phyloP scores from a whole-genome alignment of 2,329 filamentous ascomycete species.

The Thelonectria blattea region DNA sequence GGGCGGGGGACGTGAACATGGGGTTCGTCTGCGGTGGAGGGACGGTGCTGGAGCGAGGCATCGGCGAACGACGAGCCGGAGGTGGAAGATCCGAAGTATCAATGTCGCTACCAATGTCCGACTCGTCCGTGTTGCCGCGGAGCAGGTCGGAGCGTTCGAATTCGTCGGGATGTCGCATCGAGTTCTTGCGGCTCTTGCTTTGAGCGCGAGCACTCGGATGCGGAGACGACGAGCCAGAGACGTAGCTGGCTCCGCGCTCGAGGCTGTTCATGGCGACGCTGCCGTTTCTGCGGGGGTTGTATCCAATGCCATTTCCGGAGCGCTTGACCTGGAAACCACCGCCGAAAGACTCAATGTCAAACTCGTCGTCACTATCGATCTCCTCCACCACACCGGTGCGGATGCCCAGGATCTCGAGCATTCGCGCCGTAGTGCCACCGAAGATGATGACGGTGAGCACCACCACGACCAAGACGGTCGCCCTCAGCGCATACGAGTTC shows the following conservation, averaged over 20 bases:
- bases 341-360: slow-evolving; percentile 85
- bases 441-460: slow-evolving; percentile 99
- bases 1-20: slow-evolving; percentile 39
- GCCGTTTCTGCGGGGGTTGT: slow-evolving; percentile 71
- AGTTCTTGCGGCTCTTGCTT: slow-evolving; percentile 61
- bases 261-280: slow-evolving; percentile 65
- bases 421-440: slow-evolving; percentile 93
- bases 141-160: slow-evolving; percentile 64
- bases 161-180: slow-evolving; percentile 52
- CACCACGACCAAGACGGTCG: slow-evolving; percentile 96
- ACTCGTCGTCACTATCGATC: slow-evolving; percentile 96
- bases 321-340: slow-evolving; percentile 81
- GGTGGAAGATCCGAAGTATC: slow-evolving; percentile 72
- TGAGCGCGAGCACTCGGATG: slow-evolving; percentile 50
- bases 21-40: slow-evolving; percentile 37
- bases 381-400: slow-evolving; percentile 96
- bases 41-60: slow-evolving; percentile 37
- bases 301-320: slow-evolving; percentile 77
- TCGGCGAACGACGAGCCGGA: slow-evolving; percentile 56
- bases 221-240: slow-evolving; percentile 60
- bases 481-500: slow-evolving; percentile 82
- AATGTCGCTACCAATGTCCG: slow-evolving; percentile 67
- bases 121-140: slow-evolving; percentile 57
- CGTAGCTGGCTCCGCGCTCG: slow-evolving; percentile 54
- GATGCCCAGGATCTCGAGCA: slow-evolving; percentile 98